Evolutionary conservation across 2,329 filamentous ascomycete species (phyloP).

Genomic region (Conoideocrella luteorostrata): DNA sequence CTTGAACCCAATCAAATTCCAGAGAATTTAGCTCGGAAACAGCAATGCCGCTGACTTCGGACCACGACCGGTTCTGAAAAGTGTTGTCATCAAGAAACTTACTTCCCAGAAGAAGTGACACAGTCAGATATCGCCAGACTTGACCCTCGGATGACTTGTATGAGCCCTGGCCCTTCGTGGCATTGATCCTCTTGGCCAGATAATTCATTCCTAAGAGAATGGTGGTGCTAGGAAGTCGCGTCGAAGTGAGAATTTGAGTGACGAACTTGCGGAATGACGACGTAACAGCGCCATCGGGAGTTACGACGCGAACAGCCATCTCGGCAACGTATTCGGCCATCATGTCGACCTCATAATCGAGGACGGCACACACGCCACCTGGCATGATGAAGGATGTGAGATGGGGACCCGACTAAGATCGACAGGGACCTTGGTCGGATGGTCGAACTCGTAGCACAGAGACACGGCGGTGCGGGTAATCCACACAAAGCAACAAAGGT

Average conservation of each 20-base stretch:
- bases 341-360: slow-evolving; percentile 93
- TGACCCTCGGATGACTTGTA: slow-evolving; percentile 60
- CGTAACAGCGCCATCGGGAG: slow-evolving; percentile 48
- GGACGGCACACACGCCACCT: slow-evolving; percentile 84
- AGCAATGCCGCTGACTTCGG: slow-evolving; percentile 85
- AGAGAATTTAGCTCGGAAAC: slow-evolving; percentile 78
- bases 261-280: slow-evolving; percentile 87
- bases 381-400: slow-evolving; percentile 45
- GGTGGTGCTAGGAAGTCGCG: slow-evolving; percentile 81
- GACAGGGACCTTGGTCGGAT: slow-evolving; percentile 31
- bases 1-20: slow-evolving; percentile 80
- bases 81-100: slow-evolving; percentile 97
- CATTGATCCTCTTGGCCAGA: slow-evolving; percentile 74
- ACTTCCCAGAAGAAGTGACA: slow-evolving; percentile 78
- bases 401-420: slow-evolving; percentile 33
- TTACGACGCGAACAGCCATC: slow-evolving; percentile 62
- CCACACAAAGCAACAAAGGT: background rate
- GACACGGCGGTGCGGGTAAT: slow-evolving; percentile 5
- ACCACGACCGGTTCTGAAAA: slow-evolving; percentile 95
- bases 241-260: slow-evolving; percentile 82
- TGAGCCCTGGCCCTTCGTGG: slow-evolving; percentile 51
- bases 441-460: slow-evolving; percentile 12
- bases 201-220: slow-evolving; percentile 90
- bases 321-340: slow-evolving; percentile 95
- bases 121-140: slow-evolving; percentile 81